Percentiles rank a stretch among this genome's conserved stretches.
phyloP scores from a whole-genome alignment of 805 yeast genomes.

The Wickerhamomyces alni region DNA sequence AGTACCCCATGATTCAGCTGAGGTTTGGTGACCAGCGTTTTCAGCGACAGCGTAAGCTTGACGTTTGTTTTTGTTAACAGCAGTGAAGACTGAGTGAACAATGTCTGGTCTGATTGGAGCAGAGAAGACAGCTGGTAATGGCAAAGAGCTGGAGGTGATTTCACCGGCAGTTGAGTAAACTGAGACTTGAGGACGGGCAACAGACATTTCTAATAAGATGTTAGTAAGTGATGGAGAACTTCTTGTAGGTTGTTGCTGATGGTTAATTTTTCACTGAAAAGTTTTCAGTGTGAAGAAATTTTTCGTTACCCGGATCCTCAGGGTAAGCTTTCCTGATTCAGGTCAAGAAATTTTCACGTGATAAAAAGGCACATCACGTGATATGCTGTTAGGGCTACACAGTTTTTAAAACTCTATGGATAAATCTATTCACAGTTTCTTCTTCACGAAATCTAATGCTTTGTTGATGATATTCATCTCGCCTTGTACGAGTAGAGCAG shows the following conservation, averaged over 20 bases:
- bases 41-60: slow-evolving; percentile 99
- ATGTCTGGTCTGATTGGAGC: slow-evolving; percentile 99
- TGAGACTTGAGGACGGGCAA: slow-evolving; percentile 93
- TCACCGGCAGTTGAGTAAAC: slow-evolving; percentile 87
- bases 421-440: slow-evolving; percentile 1
- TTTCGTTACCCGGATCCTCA: background rate
- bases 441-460: slow-evolving; percentile 8
- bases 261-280: background rate
- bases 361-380: too few species aligned
- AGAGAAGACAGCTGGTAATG: slow-evolving; percentile 97
- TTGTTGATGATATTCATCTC: slow-evolving; percentile 13
- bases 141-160: slow-evolving; percentile 75
- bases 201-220: slow-evolving; percentile 34
- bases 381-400: too few species aligned
- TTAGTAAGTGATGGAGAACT: slow-evolving; percentile 10
- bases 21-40: slow-evolving; percentile 99
- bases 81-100: slow-evolving; percentile 97
- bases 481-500: slow-evolving; percentile 13
- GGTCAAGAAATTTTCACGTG: too few species aligned
- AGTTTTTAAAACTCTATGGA: too few species aligned
- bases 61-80: slow-evolving; percentile 99
- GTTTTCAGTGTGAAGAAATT: background rate
- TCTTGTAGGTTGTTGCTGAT: too few species aligned
- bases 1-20: slow-evolving; percentile 99
- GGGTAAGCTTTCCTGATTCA: too few species aligned